Base-by-base conservation (phyloP, 768 basidiomycete genomes). In the Lentinula sp. region DNA sequence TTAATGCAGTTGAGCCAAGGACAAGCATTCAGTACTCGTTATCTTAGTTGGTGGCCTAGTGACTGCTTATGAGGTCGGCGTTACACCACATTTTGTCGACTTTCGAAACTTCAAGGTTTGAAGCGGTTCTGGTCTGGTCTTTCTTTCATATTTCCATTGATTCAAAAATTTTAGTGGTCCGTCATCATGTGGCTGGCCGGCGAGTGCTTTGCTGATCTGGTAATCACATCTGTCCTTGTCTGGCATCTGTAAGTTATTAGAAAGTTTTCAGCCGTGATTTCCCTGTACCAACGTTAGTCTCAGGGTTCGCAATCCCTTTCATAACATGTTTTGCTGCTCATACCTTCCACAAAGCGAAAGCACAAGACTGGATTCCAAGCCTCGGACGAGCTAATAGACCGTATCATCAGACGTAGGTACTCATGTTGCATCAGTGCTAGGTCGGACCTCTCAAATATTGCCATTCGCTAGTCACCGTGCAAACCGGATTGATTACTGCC, bases 121-220 rank as follows among this genome's bases (percentile, higher is more conserved):
- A 48, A 68, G 68, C 34, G 23, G 3, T 65, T 70, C 46, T 60
- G 1, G 31, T 31, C 37, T 40, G 34, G 23, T 42, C 3, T 39
- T 1, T 11, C 18, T 37, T 39, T 23, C 2, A 28, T 2, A 28
- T 28, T 28, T 28, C 10, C 21, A 58, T 18, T 53, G 10, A 42
- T 31, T 8, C 9, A 35, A 16, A n/a, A 10, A 21, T 35, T 23
- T n/a, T 21, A 57, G 69, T 68, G 54, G 11, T 68, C 70, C 43
- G 70, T 75, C 6, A 69, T 73, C 39, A 64, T 76, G 21, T 78
- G 78, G 78, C 66, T 79, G 2, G 72, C 70, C 1, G 68, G 69
- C 50, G 73, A 77, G 13, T 70, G 74, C 5, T 64, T 70, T 4
- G 70, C 72, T 5, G 78, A 79, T 60, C 56, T 74, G 18, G 13